Evolutionary conservation across 257 asterid genomes (phyloP), one percentile per base, ranked within the genome.

Genomic region (Echium plantagineum): DNA sequence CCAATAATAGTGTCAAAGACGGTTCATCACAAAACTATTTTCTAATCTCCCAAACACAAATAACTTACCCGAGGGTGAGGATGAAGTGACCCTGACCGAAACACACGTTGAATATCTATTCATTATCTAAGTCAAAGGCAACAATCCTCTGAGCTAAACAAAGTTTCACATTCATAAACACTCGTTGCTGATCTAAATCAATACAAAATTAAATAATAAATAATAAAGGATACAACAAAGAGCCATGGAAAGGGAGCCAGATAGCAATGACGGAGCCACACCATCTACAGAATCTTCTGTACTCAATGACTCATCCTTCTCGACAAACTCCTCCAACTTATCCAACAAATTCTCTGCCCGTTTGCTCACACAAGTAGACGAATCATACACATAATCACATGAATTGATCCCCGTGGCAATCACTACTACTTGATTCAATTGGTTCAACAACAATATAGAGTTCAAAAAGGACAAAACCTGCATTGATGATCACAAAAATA

Each of bases 221-320:
- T 28, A 35, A 35, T 17, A 26, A 22, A 78, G 96, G 95, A 90
- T 90, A 90, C 95, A 87, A 64, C 96, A 90, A n/a, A 90, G 78
- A 9, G 98, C 98, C 96, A 87, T 85, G 21, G 98, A 90, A 52
- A 90, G 91, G 60, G 96, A 84, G 59, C 96, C 96, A 21, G 96
- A 85, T 24, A 87, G 95, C 66, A 90, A 90, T 0, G 98, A 77
- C 74, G 75, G 73, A 38, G 87, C 82, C 13, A 84, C 84, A 32
- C 88, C 89, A 63, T 76, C 79, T 12, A 82, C 86, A 5, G 77
- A 77, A 56, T 76, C 82, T 57, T 80, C 95, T 62, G 63, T 68
- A 66, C 86, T 80, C 59, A 79, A 60, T 30, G 76, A 71, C 75
- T 77, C 80, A 16, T 90, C 96, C 63, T 85, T 85, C 52, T 81